Evolutionary conservation across 2,329 filamentous ascomycete species (phyloP).

Genomic region (Diaporthe longicolla): DNA sequence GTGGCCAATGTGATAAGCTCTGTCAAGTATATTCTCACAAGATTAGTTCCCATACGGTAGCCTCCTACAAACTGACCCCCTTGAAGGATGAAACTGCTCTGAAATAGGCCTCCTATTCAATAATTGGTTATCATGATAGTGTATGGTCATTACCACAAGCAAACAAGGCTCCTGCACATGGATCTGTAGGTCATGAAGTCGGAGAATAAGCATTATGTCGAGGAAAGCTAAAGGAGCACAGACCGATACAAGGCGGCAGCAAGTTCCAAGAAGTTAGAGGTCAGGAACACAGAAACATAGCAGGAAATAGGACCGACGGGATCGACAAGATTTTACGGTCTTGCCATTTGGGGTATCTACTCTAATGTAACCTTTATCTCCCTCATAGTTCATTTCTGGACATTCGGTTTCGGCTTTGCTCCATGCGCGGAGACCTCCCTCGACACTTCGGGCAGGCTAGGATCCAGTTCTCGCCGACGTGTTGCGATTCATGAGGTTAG

Average conservation of each 20-base stretch:
- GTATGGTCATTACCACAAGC: not conserved
- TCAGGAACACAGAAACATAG: not conserved
- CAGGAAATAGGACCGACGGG: not conserved
- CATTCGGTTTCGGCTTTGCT: not conserved
- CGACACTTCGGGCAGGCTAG: constrained; percentile 5
- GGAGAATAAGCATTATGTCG: not conserved
- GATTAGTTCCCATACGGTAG: too few species aligned
- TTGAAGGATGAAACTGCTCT: too few species aligned
- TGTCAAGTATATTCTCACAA: too few species aligned
- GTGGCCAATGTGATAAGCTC: too few species aligned
- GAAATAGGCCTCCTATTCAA: not conserved
- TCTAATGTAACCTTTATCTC: constrained; percentile 28
- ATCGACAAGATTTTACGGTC: constrained; percentile 14
- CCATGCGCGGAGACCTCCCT: not conserved
- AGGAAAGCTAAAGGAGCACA: not conserved
- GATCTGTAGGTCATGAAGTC: not conserved
- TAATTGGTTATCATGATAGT: not conserved
- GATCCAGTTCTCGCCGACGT: constrained; percentile 46
- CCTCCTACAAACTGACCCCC: too few species aligned
- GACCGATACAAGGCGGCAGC: not conserved
- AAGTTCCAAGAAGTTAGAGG: not conserved
- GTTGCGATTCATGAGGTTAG: constrained; percentile 71
- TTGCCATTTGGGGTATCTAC: constrained; percentile 37
- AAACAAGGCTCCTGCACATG: not conserved
- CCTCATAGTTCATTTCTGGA: not conserved